Evolutionary conservation across 805 yeast genomes (phyloP), one percentile per base, ranked within the genome.

Genomic region (Ogataea degrootiae): DNA sequence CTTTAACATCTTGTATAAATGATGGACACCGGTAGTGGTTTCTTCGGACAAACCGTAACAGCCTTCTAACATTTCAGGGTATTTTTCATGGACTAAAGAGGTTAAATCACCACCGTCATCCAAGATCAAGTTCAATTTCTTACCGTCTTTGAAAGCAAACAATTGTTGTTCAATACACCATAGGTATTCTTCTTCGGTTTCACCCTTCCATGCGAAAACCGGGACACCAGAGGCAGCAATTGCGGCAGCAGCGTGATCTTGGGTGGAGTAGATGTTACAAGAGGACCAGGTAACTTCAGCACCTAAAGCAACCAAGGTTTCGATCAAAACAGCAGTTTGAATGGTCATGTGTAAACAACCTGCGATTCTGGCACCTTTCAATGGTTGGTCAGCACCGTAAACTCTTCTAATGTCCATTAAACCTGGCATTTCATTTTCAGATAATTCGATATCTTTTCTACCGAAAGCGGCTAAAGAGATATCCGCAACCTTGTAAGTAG

Each of bases 141-240:
- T 82, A 72, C 80, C 84, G 74, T 91, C 96, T 80, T 92, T 92
- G 92, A 92, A 92, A 55, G 98, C 87, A 68, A 87, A 90, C 73
- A 92, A 85, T 81, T 94, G 98, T 80, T 92, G 98, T 80, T 94
- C 97, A 65, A 92, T 88, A 83, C 99, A 92, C 99, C 99, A 92
- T 69, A 82, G 70, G 83, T 92, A 94, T 80, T 92, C 99, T 80
- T 92, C 98, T 76, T 92, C 99, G 73, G 98, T 89, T 83, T 92
- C 98, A 72, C 99, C 98, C 83, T 92, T 92, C 99, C 99, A 92
- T 66, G 99, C 99, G 63, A 89, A 92, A 59, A 92, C 99, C 69
- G 99, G 98, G 52, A 92, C 95, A 77, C 99, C 99, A 60, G 97
- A 74, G 61, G 98, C 99, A 63, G 99, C 99, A 72, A 92, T 94